A percentile compares a stretch with the other conserved stretches of the same genome.
Evolutionary conservation across 75 land plant genomes (phyloP).

Genomic region (Selaginella moellendorffii): DNA sequence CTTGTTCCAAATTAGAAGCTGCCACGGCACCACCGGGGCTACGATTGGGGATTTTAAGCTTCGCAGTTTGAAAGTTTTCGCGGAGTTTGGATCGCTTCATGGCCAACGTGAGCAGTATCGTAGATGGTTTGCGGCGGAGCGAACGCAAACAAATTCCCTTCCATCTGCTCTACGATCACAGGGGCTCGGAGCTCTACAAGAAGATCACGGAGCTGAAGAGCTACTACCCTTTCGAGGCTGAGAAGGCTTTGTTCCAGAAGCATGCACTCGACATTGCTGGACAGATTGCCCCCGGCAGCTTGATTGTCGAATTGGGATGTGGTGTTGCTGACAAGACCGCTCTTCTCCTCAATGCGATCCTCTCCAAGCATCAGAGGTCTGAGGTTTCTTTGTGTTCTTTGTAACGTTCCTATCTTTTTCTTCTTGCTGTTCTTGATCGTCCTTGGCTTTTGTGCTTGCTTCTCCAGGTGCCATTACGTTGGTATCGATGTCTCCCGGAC

Average conservation of each 20-base stretch:
- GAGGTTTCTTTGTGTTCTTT: neutral
- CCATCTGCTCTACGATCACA: conserved; percentile 20
- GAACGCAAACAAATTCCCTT: conserved; percentile 20
- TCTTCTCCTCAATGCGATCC: conserved; percentile 16
- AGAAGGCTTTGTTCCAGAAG: conserved; percentile 9
- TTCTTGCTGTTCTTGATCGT: neutral
- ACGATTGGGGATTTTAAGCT: too few relatives aligned
- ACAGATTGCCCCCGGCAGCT: conserved; percentile 8
- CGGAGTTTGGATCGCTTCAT: too few relatives aligned
- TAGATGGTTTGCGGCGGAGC: neutral
- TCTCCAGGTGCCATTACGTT: conserved; percentile 28
- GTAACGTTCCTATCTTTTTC: neutral
- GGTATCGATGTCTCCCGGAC: conserved; percentile 29
- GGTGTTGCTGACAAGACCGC: conserved; percentile 27
- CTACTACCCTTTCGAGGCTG: conserved; percentile 29
- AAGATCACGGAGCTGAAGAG: conserved; percentile 25
- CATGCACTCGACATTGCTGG: conserved; percentile 16
- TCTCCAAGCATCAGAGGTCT: conserved; percentile 19
- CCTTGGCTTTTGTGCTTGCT: too few relatives aligned
- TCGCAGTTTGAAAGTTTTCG: too few relatives aligned
- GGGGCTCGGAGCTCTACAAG: conserved; percentile 25
- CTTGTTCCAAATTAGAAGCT: too few relatives aligned
- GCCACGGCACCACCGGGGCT: too few relatives aligned
- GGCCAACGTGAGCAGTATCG: too few relatives aligned
- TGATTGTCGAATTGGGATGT: conserved; percentile 33